Conservation (phyloP, 2,329 filamentous ascomycete genomes). For the Ophioceras dolichostomum region DNA sequence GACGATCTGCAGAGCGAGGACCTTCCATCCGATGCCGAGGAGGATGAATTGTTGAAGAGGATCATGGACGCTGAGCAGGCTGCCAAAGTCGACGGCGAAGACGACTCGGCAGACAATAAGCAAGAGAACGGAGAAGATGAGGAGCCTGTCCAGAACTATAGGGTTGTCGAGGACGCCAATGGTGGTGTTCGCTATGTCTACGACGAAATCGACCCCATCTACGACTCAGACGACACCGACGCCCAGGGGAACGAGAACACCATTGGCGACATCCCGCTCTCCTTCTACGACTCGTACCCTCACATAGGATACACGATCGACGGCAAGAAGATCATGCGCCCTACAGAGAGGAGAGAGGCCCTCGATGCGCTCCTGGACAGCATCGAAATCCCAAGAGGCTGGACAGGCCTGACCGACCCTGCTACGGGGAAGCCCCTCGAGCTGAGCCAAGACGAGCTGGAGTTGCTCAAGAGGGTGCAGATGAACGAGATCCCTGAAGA, state of each 20-base stretch:
- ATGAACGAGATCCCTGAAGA: constrained; percentile 80
- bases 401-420: constrained; percentile 91
- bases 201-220: constrained; percentile 83
- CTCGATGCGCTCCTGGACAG: constrained; percentile 88
- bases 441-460: constrained; percentile 75
- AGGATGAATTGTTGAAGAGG: constrained; percentile 21
- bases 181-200: constrained; percentile 86
- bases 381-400: constrained; percentile 93
- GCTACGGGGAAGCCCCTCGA: constrained; percentile 87
- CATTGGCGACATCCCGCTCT: constrained; percentile 86
- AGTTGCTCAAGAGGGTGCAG: constrained; percentile 78
- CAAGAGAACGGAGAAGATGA: constrained; percentile 21
- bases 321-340: constrained; percentile 94
- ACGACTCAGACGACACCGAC: constrained; percentile 93
- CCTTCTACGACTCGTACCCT: constrained; percentile 94
- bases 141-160: constrained; percentile 35
- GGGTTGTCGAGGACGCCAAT: constrained; percentile 68
- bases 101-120: constrained; percentile 19
- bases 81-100: constrained; percentile 15
- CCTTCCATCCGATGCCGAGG: constrained; percentile 26
- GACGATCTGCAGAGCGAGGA: constrained; percentile 22
- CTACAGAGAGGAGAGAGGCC: constrained; percentile 74
- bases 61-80: constrained; percentile 13
- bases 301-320: constrained; percentile 99
- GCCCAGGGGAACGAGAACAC: constrained; percentile 71